Base-by-base conservation (phyloP, 805 yeast genomes). In the Pichia paraexigua region DNA sequence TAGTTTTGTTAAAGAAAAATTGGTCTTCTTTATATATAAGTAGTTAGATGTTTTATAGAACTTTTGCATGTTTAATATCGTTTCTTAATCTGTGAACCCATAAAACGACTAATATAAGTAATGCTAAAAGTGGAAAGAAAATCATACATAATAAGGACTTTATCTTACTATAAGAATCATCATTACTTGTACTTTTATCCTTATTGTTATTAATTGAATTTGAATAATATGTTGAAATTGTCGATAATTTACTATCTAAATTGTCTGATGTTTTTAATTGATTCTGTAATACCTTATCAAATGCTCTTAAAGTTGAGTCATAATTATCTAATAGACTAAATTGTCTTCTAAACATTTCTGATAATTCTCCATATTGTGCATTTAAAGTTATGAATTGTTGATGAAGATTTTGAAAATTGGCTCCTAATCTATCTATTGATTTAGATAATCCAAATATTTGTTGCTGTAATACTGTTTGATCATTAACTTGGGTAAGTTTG, bases 11-110 rank as follows among this genome's bases (percentile, higher is more conserved):
- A 35, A 4, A 32, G 30, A 30, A 30, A 30, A 30, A 15, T 12
- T 35, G 12, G 13, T 13, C 5, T 5, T n/a, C 17, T 17, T 17
- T 22, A 45, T 13, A 21, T 24, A 24, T 27, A 27, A 17, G n/a
- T 35, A 20, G 21, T n/a, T 30, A 4, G 12, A 24, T 4, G 12
- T n/a, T 35, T 66, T 62, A 80, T 51, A 82, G 70, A 44, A 82
- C 69, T 56, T 82, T 82, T 10, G 83, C 70, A 59, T 79, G 84
- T 58, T 79, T 82, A 51, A 82, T 79, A 56, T 82, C 87, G 56
- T 72, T 78, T 67, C 85, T 77, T 43, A 82, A 66, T 60, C 79
- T 73, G 62, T 74, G 75, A 22, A 80, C 73, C 54, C 78, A 69
- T 37, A 74, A 63, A 20, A 76, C 70, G 50, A 80, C 67, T 1